phyloP scores from a whole-genome alignment of 176 grass and related monocot species.

The Phoenix dactylifera region DNA sequence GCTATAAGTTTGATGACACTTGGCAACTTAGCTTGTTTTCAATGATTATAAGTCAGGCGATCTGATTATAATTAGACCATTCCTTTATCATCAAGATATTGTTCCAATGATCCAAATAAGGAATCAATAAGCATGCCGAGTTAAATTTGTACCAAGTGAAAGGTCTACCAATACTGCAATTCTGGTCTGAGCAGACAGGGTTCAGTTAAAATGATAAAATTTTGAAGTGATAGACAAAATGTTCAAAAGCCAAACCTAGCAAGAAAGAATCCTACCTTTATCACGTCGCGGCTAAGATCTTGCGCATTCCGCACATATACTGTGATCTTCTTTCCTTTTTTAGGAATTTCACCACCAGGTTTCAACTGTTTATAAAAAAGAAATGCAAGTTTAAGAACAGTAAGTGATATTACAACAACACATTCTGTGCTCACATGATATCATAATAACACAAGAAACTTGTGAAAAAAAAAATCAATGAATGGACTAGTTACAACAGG shows the following conservation, averaged over 20 bases:
- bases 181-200: not conserved
- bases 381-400: not conserved
- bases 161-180: not conserved
- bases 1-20: no score
- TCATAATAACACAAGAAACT: no score
- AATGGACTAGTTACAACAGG: no score
- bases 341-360: conserved; percentile 82
- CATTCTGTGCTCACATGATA: no score
- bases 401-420: not conserved
- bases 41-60: no score
- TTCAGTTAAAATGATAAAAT: not conserved
- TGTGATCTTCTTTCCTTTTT: conserved; percentile 73
- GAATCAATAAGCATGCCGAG: no score
- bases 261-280: conserved; percentile 56
- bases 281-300: conserved; percentile 95
- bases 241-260: not conserved
- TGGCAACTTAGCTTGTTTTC: no score
- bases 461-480: no score
- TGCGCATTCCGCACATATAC: conserved; percentile 37
- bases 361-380: conserved; percentile 62
- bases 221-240: not conserved
- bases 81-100: no score
- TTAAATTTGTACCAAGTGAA: no score
- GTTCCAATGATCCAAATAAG: no score
- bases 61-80: no score